Base-by-base conservation (phyloP, 495 filamentous ascomycete species). In the Lophiostoma macrostomum region DNA sequence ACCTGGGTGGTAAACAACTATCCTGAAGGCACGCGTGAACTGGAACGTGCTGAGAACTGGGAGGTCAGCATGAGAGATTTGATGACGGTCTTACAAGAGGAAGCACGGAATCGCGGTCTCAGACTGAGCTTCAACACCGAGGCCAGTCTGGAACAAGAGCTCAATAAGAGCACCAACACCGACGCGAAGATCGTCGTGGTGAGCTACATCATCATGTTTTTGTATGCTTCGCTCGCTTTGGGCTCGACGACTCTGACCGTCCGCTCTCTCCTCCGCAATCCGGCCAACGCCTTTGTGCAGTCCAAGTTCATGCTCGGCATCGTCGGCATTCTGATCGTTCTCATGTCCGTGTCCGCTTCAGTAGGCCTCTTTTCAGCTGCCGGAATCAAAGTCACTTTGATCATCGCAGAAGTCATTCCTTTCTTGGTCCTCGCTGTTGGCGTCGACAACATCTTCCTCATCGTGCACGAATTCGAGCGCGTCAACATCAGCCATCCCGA, bases 391-490 rank as follows among this genome's bases (percentile, higher is more conserved):
- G 94, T 88, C 25, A 98, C 93, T 3, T 73, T 98, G 53, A 97
- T 98, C 64, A 97, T 98, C 58, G 91, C 95, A 5, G 93, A 98
- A 65, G 93, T 98, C 55, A 98, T 98, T 51, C 93, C 93, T 0
- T 98, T 98, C 69, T 82, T 98, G 56, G 91, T 98, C 11, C 73
- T 98, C 10, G 93, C 93, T 38, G 87, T 98, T 14, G 93, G 93
- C 20, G 94, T 98, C 8, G 93, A 98, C 76, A 98, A 98, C 66
- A 97, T 98, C 64, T 98, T 98, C 71, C 71, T 98, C 42, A 96
- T 98, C 42, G 94, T 97, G 5, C 91, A 98, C 70, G 93, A 98
- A 64, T 96, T 98, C 58, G 94, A 98, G 69, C 79, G 94, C 23
- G 83, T 95, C 50, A 96, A 97, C 63, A 71, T 91, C 65, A 94